Base-by-base conservation (phyloP, 1,284 basidiomycete species). In the Cutaneotrichosporon mucoides region DNA sequence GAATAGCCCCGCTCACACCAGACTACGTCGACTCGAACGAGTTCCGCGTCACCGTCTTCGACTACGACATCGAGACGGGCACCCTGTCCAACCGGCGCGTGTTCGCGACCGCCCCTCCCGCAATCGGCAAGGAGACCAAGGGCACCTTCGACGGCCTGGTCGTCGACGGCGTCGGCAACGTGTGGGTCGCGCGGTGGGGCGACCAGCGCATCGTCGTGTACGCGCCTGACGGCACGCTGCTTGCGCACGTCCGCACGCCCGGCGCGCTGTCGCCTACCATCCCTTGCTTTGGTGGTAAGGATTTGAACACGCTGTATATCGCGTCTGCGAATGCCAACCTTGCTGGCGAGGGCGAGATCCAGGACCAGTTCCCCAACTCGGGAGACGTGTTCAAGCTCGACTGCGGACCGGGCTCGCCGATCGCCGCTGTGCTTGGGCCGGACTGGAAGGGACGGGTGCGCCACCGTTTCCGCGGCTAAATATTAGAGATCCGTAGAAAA, bases 141-240 rank as follows among this genome's bases (percentile, higher is more conserved):
- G 75, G 74, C 7, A 60, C 67, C 10, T 78, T 71, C 38, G 78
- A 79, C 57, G 77, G 78, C 1, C 63, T 79, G 8, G 69, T 71
- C 24, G 66, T 76, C 41, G 78, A 79, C 54, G 71, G 68, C 1
- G 53, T 66, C 0, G 78, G 76, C 8, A 75, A 74, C 49, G 57
- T 79, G 5, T 79, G 76, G 76, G 72, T 68, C 3, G 76, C 75
- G 5, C 59, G 75, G 49, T 79, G 77, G 76, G 69, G 66, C 41
- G 73, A 77, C 52, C 56, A 62, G 10, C 64, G 72, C 41, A 66
- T 78, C 6, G 61, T 79, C n/a, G 68, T 71, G 16, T 74, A 69
- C 58, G 55, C 56, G 1, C 72, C 75, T 0, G 61, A 70, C 12
- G 78, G 78, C 7, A 59, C 64, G 54, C 55, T 75, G 34, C 62